phyloP scores from a whole-genome alignment of 2,329 filamentous ascomycete genomes.

The Microsporum audouinii region DNA sequence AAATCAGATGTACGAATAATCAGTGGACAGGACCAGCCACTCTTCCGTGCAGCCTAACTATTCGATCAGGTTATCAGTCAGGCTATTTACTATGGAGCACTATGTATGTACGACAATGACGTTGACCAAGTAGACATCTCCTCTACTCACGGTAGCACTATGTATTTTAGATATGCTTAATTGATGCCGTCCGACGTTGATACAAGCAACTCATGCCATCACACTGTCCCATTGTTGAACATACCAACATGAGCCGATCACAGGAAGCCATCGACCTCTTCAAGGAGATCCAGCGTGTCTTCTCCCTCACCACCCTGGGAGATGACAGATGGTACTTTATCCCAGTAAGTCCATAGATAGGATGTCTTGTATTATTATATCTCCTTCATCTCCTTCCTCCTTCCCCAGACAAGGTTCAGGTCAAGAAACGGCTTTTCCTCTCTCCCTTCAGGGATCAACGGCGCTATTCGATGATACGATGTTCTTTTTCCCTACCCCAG shows the following conservation, averaged over 20 bases:
- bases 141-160: not conserved
- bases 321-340: conserved; percentile 11
- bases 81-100: too few species aligned
- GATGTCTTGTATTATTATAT: too few species aligned
- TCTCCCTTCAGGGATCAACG: not conserved
- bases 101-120: too few species aligned
- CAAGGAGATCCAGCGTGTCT: conserved; percentile 7
- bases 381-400: not conserved
- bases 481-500: not conserved
- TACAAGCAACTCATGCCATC: not conserved
- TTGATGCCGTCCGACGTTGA: not conserved
- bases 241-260: not conserved
- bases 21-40: not conserved
- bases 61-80: not conserved
- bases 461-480: not conserved
- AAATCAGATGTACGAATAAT: too few species aligned
- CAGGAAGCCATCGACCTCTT: conserved; percentile 9
- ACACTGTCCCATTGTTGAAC: too few species aligned
- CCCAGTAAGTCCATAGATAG: conserved; percentile 2
- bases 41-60: too few species aligned
- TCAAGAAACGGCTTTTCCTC: not conserved
- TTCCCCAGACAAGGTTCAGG: not conserved
- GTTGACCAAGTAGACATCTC: too few species aligned
- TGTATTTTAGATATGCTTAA: not conserved
- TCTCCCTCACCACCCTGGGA: conserved; percentile 8